phyloP scores from a whole-genome alignment of 345 rosid genomes.

The Pistacia vera region DNA sequence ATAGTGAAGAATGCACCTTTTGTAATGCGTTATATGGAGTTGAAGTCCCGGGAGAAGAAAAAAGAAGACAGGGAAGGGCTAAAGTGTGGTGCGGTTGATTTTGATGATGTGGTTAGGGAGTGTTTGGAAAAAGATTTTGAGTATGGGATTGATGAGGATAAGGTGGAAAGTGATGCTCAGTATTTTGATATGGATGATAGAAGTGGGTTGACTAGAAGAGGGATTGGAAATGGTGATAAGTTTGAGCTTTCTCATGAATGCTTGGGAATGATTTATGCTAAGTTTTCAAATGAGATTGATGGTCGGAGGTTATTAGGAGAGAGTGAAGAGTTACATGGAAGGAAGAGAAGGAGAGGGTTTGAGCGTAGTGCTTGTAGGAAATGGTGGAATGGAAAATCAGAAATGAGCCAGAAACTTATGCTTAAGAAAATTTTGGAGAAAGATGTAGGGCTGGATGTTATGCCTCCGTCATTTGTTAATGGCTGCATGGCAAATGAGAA shows the following conservation, averaged over 20 bases:
- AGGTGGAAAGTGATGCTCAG: constrained; percentile 20
- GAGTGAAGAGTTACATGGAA: constrained; percentile 14
- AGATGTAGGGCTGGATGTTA: constrained; percentile 62
- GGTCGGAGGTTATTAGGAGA: constrained; percentile 11
- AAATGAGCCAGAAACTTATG: constrained; percentile 64
- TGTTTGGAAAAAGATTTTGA: constrained; percentile 50
- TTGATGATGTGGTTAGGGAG: constrained; percentile 36
- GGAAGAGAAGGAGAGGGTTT: constrained; percentile 18
- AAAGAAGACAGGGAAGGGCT: constrained; percentile 3
- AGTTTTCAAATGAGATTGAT: constrained; percentile 35
- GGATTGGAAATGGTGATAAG: constrained; percentile 18
- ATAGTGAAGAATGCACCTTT: constrained; percentile 56
- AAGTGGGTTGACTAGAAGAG: constrained; percentile 1
- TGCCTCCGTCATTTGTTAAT: constrained; percentile 72
- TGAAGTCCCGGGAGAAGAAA: constrained; percentile 54
- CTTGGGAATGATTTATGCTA: constrained; percentile 44
- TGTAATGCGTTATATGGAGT: constrained; percentile 74
- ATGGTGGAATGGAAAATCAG: constrained; percentile 88
- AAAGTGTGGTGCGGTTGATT: constrained; percentile 24
- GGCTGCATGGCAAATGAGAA: constrained; percentile 44
- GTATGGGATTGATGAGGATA: constrained; percentile 31
- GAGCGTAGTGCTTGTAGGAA: constrained; percentile 33
- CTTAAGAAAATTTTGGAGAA: constrained; percentile 67
- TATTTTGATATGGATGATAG: constrained; percentile 37
- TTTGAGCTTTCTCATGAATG: constrained; percentile 54